phyloP scores from a whole-genome alignment of 192 early-diverging fungal genomes.

The Chytriomyces sp. region DNA sequence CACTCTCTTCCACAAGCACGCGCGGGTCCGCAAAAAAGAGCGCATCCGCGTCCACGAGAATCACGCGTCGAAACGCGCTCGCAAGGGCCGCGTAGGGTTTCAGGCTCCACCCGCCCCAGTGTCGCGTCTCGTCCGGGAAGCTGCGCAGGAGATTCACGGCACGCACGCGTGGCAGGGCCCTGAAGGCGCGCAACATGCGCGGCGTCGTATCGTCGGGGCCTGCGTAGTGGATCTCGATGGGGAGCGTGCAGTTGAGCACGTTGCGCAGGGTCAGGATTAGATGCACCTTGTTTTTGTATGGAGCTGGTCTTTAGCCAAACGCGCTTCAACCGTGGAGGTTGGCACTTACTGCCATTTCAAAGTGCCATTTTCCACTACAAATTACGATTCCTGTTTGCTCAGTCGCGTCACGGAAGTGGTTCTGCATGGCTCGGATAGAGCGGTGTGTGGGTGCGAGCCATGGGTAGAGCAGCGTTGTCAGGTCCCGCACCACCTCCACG shows the following conservation, averaged over 20 bases:
- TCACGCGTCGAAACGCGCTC: constrained; percentile 58
- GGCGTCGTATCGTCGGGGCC: constrained; percentile 28
- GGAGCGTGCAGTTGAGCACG: constrained; percentile 49
- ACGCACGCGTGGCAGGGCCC: constrained; percentile 27
- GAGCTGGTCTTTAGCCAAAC: background rate
- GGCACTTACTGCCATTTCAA: constrained; percentile 15
- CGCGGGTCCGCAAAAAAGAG: constrained; percentile 63
- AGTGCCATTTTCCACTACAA: constrained; percentile 23
- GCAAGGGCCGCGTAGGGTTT: constrained; percentile 72
- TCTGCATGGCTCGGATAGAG: background rate
- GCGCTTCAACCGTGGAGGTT: background rate
- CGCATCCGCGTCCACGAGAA: constrained; percentile 74
- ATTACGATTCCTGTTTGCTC: constrained; percentile 9
- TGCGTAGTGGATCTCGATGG: constrained; percentile 61
- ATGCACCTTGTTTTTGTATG: background rate
- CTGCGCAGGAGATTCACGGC: constrained; percentile 34
- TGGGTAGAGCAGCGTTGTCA: background rate
- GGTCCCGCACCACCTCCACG: background rate
- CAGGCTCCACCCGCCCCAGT: constrained; percentile 22
- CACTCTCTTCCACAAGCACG: constrained; percentile 41
- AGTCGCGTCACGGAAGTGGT: background rate
- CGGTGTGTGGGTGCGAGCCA: constrained; percentile 14
- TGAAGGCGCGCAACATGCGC: background rate
- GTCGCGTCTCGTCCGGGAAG: background rate
- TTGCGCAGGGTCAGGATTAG: constrained; percentile 6